Conservation (phyloP, 2,329 filamentous ascomycete genomes). For the Colletotrichum brevisporum region DNA sequence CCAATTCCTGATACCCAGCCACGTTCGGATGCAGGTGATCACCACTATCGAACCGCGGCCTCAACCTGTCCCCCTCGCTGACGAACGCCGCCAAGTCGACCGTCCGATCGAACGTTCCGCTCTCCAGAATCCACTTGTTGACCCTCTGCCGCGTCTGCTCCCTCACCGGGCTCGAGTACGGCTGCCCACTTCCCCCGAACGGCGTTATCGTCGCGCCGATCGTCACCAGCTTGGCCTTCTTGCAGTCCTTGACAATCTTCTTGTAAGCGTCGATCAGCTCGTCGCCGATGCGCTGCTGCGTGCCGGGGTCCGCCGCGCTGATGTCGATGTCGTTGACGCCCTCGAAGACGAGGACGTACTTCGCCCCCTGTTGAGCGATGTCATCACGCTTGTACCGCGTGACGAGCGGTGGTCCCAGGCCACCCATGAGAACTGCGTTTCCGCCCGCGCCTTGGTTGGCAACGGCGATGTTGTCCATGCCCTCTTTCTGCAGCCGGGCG, state of each 20-base stretch:
- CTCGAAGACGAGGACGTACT: conserved; percentile 76
- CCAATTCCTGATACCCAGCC: conserved; percentile 71
- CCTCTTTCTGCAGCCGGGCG: conserved; percentile 62
- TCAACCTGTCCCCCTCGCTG: conserved; percentile 65
- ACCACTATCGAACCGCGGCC: conserved; percentile 68
- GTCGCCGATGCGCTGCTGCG: conserved; percentile 65
- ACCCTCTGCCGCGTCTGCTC: conserved; percentile 70
- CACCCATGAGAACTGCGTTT: conserved; percentile 74
- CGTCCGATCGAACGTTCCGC: conserved; percentile 69
- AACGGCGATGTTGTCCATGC: conserved; percentile 66
- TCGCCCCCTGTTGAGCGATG: conserved; percentile 68
- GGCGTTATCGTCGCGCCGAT: conserved; percentile 78
- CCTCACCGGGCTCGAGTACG: conserved; percentile 67
- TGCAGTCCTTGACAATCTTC: conserved; percentile 69
- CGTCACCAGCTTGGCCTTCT: conserved; percentile 66
- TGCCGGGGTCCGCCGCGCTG: conserved; percentile 57
- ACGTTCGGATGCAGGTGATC: conserved; percentile 77
- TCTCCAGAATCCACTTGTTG: conserved; percentile 72
- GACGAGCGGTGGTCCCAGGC: conserved; percentile 73
- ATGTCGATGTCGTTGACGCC: conserved; percentile 79
- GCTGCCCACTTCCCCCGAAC: conserved; percentile 66
- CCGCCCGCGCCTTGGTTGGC: conserved; percentile 78
- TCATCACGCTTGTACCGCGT: conserved; percentile 76
- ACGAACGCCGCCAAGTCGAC: conserved; percentile 74
- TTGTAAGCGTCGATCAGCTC: conserved; percentile 69